Base-by-base conservation (phyloP, 2,329 filamentous ascomycete genomes). In the Phialemonium atrogriseum region DNA sequence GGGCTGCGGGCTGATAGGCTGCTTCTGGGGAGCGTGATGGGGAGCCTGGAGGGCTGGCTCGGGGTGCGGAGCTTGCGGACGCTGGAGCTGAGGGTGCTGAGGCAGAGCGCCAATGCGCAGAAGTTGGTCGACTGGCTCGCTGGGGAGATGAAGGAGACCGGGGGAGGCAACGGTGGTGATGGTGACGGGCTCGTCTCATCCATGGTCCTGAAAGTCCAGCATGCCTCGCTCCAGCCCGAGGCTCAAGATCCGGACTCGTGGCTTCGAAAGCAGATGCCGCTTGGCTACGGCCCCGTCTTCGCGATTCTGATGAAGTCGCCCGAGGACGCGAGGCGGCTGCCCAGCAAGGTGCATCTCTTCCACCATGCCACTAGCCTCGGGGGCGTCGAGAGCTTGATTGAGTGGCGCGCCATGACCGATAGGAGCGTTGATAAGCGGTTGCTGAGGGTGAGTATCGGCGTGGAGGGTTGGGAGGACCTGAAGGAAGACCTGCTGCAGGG, bases 341-440 rank as follows among this genome's bases (percentile, higher is more conserved):
- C 91, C 4, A 83, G 80, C 49, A 83, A 84, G 55, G 59, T 96
- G 52, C 53, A 66, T 3, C 69, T 94, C 26, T 96, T 96, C 64
- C 85, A 94, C 47, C 91, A 98, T 58, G 91, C 91, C 5, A 98
- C 91, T 3, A 93, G 84, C 55, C 59, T 96, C 17, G 91, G 91
- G 3, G 89, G 91, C 5, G 86, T 96, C 8, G 91, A 96, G 70
- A 91, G 85, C 50, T 59, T 96, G 63, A 88, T 98, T 46, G 91
- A 98, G 70, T 98, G 91, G 91, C 70, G 91, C 37, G 75, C 82
- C 28, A 91, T 98, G 85, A 80, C 78, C 37, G 91, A 98, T 64
- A 48, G 58, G 4, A 66, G 55, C 1, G 78, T 93, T 23, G 84
- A 93, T 50, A 72, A 67, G 49, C 66, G 73, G 36, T 55, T 96